Evolutionary conservation across 345 rosid species (phyloP).

Genomic region (Dimocarpus longan): DNA sequence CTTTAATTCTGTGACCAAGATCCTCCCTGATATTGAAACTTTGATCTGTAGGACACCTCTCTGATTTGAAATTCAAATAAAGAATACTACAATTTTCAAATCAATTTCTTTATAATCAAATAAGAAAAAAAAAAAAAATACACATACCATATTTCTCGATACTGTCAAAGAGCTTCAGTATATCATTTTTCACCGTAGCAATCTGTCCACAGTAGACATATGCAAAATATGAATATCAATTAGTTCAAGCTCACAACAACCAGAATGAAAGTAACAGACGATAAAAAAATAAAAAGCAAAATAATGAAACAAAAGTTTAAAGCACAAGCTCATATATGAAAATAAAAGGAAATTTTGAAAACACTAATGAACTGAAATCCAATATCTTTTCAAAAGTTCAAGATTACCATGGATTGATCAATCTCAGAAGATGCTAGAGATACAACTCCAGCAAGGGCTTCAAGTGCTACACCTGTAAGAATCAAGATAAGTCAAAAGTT

Average conservation of each 20-base stretch:
- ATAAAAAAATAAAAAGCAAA: background rate
- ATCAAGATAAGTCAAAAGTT: constrained; percentile 12
- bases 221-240: constrained; percentile 13
- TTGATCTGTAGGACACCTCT: background rate
- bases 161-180: constrained; percentile 84
- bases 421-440: constrained; percentile 76
- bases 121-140: background rate
- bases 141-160: constrained; percentile 79
- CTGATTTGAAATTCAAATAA: background rate
- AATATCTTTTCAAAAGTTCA: constrained; percentile 13
- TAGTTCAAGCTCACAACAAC: constrained; percentile 1
- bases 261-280: background rate
- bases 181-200: constrained; percentile 58
- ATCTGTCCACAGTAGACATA: constrained; percentile 51
- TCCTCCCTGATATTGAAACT: background rate
- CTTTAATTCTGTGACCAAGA: background rate
- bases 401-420: constrained; percentile 76
- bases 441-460: constrained; percentile 85
- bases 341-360: background rate
- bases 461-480: constrained; percentile 79
- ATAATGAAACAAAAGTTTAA: background rate
- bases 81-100: background rate
- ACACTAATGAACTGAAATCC: background rate
- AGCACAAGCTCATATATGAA: background rate
- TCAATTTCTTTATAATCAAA: constrained; percentile 3